Conservation (phyloP, 257 asterid species). For the Rauvolfia tetraphylla region DNA sequence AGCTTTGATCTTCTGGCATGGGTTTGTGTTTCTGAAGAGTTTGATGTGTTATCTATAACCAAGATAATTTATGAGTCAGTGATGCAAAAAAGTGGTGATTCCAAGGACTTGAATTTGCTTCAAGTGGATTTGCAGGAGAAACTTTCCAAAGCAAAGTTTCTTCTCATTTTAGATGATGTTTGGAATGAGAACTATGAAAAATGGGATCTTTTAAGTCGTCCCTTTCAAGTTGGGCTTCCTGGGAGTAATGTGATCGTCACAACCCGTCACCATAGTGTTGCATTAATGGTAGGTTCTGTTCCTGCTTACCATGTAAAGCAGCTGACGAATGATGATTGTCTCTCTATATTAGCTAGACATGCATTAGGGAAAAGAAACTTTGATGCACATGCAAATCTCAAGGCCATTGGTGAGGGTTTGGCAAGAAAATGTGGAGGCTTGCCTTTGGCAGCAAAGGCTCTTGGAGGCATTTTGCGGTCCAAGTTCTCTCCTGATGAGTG, state of each 20-base stretch:
- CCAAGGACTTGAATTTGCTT: slow-evolving; percentile 21
- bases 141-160: slow-evolving; percentile 11
- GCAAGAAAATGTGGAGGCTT: slow-evolving; percentile 26
- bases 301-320: slow-evolving; percentile 13
- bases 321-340: slow-evolving; percentile 19
- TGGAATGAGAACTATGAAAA: slow-evolving; percentile 23
- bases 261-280: slow-evolving; percentile 17
- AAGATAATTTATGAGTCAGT: slow-evolving; percentile 20
- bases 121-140: slow-evolving; percentile 21
- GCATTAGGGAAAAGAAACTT: slow-evolving; percentile 20
- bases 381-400: slow-evolving; percentile 12
- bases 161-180: slow-evolving; percentile 21
- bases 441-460: slow-evolving; percentile 33
- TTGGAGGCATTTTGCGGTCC: slow-evolving; percentile 29
- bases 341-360: slow-evolving; percentile 24
- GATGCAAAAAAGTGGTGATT: slow-evolving; percentile 15
- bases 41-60: slow-evolving; percentile 19
- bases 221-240: slow-evolving; percentile 24
- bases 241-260: slow-evolving; percentile 28
- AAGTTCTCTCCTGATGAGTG: slow-evolving; percentile 19
- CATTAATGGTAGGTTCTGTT: slow-evolving; percentile 16
- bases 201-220: slow-evolving; percentile 27
- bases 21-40: slow-evolving; percentile 26
- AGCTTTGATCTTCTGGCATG: slow-evolving; percentile 19
- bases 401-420: slow-evolving; percentile 19